Base-by-base conservation (phyloP, 108 stramenopile genomes). In the Cyclotella atomus region DNA sequence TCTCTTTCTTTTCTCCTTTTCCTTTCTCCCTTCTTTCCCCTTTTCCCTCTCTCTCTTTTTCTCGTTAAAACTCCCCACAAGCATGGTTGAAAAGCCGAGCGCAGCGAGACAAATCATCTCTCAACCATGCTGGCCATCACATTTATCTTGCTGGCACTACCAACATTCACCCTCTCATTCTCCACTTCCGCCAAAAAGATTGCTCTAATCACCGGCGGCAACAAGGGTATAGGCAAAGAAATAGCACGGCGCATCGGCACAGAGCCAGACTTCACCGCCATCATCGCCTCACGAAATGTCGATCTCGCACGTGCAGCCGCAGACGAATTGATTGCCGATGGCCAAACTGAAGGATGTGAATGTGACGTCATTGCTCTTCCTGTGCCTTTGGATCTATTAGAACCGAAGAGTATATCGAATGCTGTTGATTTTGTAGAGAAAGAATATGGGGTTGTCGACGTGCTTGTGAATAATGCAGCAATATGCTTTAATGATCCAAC, bases 401-500 rank as follows among this genome's bases (percentile, higher is more conserved):
- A 86, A 65, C 27, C 41, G 16, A 27, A 12, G 0, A 77, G 75
- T 15, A 84, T 84, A 35, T 3, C 32, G 2, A 27, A 35, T 12
- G 82, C 84, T 12, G 68, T 54, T 6, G 33, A 59, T 1, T 70
- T 65, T 65, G 44, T 82, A 16, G 71, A 82, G 45, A 35, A 77
- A 20, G 54, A 68, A 15, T 83, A 81, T 45, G 87, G 84, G 32
- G 63, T 73, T 0, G 67, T 83, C 12, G 87, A 88, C 44, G 73
- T 88, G 12, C 59, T 88, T 9, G 49, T 88, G 46, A 88, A 88
- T 43, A 88, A 88, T 65, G 87, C 87, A 14, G 87, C 87, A 21
- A 65, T 71, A 34, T 88, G 87, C 35, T 88, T 82, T 57, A 88
- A 88, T 38, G 85, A 86, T 54, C 85, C 87, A 19, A 88, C 87